phyloP scores from a whole-genome alignment of 768 basidiomycete species.

The Rhodotorula diobovata region DNA sequence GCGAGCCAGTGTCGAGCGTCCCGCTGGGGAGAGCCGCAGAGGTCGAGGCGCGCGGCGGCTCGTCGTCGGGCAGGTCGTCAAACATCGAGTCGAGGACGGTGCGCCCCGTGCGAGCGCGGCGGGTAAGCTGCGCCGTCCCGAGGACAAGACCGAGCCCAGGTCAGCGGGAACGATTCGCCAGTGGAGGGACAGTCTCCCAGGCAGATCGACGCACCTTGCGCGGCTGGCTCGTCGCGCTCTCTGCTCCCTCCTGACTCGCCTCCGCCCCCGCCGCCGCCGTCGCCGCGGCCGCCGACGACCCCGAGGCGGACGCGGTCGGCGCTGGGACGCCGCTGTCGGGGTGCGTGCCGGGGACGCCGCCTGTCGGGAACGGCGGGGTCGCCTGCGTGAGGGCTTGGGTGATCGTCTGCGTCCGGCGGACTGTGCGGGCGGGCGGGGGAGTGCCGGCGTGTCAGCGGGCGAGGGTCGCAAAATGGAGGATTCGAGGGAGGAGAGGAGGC shows the following conservation, averaged over 20 bases:
- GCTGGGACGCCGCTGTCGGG: slow-evolving; percentile 11
- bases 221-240: background rate
- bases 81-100: slow-evolving; percentile 5
- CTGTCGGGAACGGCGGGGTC: slow-evolving; percentile 31
- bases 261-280: background rate
- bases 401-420: background rate
- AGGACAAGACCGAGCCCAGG: background rate
- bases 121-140: background rate
- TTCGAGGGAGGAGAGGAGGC: too few species aligned
- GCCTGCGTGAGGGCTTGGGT: background rate
- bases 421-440: too few species aligned
- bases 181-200: background rate
- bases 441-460: too few species aligned
- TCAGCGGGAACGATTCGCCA: background rate
- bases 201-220: background rate
- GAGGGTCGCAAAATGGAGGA: background rate
- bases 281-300: background rate
- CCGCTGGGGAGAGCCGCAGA: background rate
- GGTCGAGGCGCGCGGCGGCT: background rate
- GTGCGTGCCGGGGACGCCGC: slow-evolving; percentile 27
- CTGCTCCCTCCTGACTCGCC: background rate
- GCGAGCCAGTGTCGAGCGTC: background rate
- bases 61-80: background rate
- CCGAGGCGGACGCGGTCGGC: background rate
- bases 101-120: slow-evolving; percentile 7